Base-by-base conservation (phyloP, 2,329 filamentous ascomycete genomes). In the Arthrobotrys musiformis region DNA sequence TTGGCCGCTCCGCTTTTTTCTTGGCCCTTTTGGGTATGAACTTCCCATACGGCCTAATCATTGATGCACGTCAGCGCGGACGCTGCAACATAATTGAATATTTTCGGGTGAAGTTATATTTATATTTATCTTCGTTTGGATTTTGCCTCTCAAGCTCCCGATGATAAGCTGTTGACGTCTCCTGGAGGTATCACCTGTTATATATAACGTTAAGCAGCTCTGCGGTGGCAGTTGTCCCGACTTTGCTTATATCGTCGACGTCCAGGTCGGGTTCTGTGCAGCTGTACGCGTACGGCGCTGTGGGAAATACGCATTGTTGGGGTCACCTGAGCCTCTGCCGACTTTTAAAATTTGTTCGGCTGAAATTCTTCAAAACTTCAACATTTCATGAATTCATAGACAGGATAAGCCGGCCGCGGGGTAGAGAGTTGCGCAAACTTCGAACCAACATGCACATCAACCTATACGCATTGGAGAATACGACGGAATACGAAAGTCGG, bases 71-170 rank as follows among this genome's bases (percentile, higher is more conserved):
- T 33, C 52, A 58, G 24, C 52, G 30, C 30, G 37, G 4, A 58
- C 37, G 24, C 52, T 58, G 52, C 52, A 58, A 37, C 52, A 58
- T 28, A 42, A 42, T 1, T 42, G n/a, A n/a, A n/a, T n/a, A n/a
- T 24, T 24, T 13, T 42, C 37, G 17, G 9, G 17, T 9, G 33
- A 37, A 13, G 33, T 9, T 2, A 37, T 33, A 33, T 17, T 40
- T 40, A 40, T n/a, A 40, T 40, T 4, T n/a, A 40, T 40, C 37
- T 33, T 33, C 17, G 37, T 40, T n/a, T n/a, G 3, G 1, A 17
- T 5, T 40, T 42, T 8, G n/a, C n/a, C 44, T 48, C 44, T 26
- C 44, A 8, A 8, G 19, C 19, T 22, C 54, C n/a, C 11, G 33
- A 58, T 19, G n/a, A 54, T 54, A 19, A 56, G 24, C 50, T 1